phyloP scores from a whole-genome alignment of 2,329 filamentous ascomycete genomes.

The Byssoonygena ceratinophila region DNA sequence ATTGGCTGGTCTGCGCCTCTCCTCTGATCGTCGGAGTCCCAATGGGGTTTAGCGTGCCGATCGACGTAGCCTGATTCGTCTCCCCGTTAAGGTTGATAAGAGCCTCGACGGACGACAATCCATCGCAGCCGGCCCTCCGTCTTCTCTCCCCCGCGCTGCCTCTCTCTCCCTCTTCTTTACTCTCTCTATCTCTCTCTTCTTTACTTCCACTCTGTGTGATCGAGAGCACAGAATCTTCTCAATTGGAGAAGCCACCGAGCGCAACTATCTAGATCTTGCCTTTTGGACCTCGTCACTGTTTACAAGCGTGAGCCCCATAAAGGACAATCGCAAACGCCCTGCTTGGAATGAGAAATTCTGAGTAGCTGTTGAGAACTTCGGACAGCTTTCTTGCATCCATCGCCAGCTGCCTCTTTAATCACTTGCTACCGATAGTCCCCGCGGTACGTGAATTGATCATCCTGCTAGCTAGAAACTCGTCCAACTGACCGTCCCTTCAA shows the following conservation, averaged over 20 bases:
- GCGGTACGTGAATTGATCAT: neutral
- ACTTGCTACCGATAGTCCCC: neutral
- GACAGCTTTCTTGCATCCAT: slow-evolving; percentile 8
- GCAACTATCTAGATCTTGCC: neutral
- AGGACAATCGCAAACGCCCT: neutral
- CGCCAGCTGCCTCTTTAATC: neutral
- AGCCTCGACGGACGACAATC: neutral
- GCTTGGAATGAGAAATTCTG: slow-evolving; percentile 5
- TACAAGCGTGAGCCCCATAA: neutral
- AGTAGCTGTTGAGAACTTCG: slow-evolving; percentile 1
- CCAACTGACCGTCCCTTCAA: neutral
- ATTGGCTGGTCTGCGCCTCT: neutral
- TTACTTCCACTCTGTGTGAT: too few relatives aligned
- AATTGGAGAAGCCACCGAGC: too few relatives aligned
- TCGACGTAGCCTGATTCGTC: slow-evolving; percentile 8
- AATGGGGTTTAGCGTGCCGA: slow-evolving; percentile 12
- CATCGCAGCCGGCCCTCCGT: neutral
- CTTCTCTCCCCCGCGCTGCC: neutral
- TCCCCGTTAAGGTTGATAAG: slow-evolving; percentile 4
- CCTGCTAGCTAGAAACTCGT: neutral
- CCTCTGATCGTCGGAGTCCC: slow-evolving; percentile 15
- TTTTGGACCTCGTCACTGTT: neutral
- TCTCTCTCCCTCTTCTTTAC: neutral
- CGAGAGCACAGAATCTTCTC: too few relatives aligned
- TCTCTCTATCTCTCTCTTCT: neutral